A percentile compares a stretch with the other conserved stretches of the same genome.
These are phyloP conservation scores for Ceriops tagal DNA, from an alignment of 345 rosid species.

Conservation along the genomic window DNA sequence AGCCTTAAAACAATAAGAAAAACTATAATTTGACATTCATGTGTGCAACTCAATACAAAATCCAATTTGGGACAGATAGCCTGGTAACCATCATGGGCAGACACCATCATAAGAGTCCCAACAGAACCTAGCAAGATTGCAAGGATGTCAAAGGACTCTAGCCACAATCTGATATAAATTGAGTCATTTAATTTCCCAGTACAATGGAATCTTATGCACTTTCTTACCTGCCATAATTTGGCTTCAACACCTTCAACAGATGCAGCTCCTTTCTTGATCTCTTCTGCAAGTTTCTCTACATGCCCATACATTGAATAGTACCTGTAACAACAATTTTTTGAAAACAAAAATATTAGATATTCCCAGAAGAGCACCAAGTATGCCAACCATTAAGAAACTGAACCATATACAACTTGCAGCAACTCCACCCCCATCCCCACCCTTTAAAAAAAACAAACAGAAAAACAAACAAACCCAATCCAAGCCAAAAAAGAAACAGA, in stretches of 20 bases:
- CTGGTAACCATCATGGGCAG: no score
- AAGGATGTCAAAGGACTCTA: not conserved
- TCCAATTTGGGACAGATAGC: not conserved
- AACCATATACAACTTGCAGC: not conserved
- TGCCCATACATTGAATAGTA: conserved; percentile 98
- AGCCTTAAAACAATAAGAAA: not conserved
- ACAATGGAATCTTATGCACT: not conserved
- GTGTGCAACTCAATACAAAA: not conserved
- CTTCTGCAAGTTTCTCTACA: conserved; percentile 88
- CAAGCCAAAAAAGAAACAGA: no score
- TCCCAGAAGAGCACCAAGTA: not conserved
- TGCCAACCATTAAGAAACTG: not conserved
- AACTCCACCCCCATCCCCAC: not conserved
- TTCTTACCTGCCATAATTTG: conserved; percentile 79
- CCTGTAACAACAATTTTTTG: conserved; percentile 33
- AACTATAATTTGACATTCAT: not conserved
- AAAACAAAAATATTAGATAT: conserved; percentile 11
- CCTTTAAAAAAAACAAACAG: not conserved
- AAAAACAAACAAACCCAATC: no score
- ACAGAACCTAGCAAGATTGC: no score
- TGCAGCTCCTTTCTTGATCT: conserved; percentile 85
- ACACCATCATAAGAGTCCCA: no score
- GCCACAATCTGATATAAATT: not conserved
- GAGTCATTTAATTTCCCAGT: not conserved
- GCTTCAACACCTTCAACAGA: conserved; percentile 97